Base-by-base conservation (phyloP, 495 filamentous ascomycete species). In the Aspergillus affinis region DNA sequence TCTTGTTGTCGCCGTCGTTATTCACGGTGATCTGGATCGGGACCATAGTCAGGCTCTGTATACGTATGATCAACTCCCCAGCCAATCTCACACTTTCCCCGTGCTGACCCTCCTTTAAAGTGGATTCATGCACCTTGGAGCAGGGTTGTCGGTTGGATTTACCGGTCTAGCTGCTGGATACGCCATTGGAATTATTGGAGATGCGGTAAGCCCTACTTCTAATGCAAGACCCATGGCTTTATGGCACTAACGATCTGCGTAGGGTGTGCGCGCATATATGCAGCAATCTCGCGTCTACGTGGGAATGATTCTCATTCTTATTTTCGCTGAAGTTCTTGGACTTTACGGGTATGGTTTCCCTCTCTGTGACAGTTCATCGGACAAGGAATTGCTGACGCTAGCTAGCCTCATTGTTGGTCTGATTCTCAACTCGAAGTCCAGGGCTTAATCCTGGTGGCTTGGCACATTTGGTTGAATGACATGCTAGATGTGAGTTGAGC, bases 261-360 rank as follows among this genome's bases (percentile, higher is more conserved):
- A 88, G 85, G 94, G 94, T 45, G 92, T 96, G 51, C 84, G 94
- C 61, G 84, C 92, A 51, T 99, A 95, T 75, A 95, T 99, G 93
- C 85, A 88, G 63, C 94, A 99, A 75, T 93, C 88, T 20, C 86
- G 93, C 54, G 87, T 99, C 48, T 99, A 97, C 66, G 94, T 99
- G 41, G 94, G 94, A 73, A 97, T 98, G 94, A 93, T 98, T 58
- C 73, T 98, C 66, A 97, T 98, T 61, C 82, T 98, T 64, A 98
- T 98, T 84, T 98, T 98, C 71, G 93, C 90, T 51, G 94, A 99
- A 81, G 94, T 99, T 20, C 74, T 99, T 63, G 94, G 94, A 65
- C 87, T 99, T 46, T 99, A 99, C 69, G 95, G 95, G 89, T 95
- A 84, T 63, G 89, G 81, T 60, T 30, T 57, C 26, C 17, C 51